These are phyloP conservation scores for Torulaspora quercuum DNA, from an alignment of 805 yeast genomes.

Conservation along the genomic window DNA sequence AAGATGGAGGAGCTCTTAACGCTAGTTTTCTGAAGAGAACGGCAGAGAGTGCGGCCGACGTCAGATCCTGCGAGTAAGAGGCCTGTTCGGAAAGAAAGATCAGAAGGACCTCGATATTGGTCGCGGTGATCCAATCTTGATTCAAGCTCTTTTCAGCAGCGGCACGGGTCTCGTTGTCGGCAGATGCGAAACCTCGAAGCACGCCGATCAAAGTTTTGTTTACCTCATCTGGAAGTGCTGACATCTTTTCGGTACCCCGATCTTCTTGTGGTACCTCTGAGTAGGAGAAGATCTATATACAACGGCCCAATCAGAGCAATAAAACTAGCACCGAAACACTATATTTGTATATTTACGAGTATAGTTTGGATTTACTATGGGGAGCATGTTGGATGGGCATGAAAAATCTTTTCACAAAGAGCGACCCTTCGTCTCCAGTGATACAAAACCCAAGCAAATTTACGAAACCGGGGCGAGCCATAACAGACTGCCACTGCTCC, in stretches of 20 bases:
- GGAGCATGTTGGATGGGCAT: too few species aligned
- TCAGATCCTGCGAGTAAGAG: constrained; percentile 54
- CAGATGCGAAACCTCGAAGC: constrained; percentile 66
- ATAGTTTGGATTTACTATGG: too few species aligned
- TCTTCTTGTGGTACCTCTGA: background rate
- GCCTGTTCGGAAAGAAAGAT: constrained; percentile 81
- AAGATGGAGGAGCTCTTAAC: constrained; percentile 63
- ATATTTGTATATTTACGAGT: too few species aligned
- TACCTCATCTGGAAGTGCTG: constrained; percentile 58
- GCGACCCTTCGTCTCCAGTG: constrained; percentile 3
- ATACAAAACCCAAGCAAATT: background rate
- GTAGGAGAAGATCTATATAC: background rate
- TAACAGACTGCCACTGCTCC: background rate
- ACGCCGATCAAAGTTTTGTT: constrained; percentile 52
- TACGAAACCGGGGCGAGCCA: background rate
- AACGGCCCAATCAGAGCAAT: too few species aligned
- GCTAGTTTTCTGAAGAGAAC: constrained; percentile 88
- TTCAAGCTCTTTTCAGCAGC: constrained; percentile 74
- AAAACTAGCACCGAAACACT: too few species aligned
- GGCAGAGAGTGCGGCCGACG: constrained; percentile 70
- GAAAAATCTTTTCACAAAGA: constrained; percentile 4
- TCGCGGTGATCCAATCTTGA: constrained; percentile 67
- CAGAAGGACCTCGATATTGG: constrained; percentile 65
- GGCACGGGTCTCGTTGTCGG: constrained; percentile 72
- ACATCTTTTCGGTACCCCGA: constrained; percentile 35